These are phyloP conservation scores for Clarireedia paspali DNA, from an alignment of 2,329 filamentous ascomycete genomes.

Conservation along the genomic window DNA sequence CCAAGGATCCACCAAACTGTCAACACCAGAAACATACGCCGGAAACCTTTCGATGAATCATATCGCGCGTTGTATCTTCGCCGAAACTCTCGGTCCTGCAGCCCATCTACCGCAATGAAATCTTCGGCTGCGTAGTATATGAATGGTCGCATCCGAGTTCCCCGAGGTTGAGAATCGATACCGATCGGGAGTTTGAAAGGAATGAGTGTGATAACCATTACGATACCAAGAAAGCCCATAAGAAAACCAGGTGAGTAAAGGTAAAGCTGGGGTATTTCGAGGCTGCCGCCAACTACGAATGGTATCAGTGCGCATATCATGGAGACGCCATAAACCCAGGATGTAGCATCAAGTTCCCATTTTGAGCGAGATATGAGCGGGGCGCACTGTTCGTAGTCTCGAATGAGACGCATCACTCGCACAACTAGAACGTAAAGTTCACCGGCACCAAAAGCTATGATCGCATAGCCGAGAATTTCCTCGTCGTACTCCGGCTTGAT, in stretches of 20 bases:
- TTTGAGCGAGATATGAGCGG: conserved; percentile 17
- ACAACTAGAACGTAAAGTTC: conserved; percentile 18
- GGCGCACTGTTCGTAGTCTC: conserved; percentile 15
- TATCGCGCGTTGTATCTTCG: conserved; percentile 19
- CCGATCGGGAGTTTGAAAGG: conserved; percentile 54
- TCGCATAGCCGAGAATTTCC: conserved; percentile 17
- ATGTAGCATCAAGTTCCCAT: conserved; percentile 20
- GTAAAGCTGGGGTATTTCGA: conserved; percentile 17
- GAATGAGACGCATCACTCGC: conserved; percentile 12
- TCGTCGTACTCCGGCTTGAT: conserved; percentile 15
- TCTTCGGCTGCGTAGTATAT: conserved; percentile 22
- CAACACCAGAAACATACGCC: conserved; percentile 15
- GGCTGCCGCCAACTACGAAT: conserved; percentile 15
- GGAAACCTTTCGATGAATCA: conserved; percentile 13
- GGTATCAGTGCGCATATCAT: conserved; percentile 20
- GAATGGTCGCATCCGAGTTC: conserved; percentile 16
- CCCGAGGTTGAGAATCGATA: conserved; percentile 20
- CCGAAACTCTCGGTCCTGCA: conserved; percentile 21
- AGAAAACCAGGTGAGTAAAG: conserved; percentile 65
- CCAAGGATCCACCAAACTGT: conserved; percentile 19
- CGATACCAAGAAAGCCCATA: conserved; percentile 70
- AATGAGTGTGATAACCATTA: conserved; percentile 73
- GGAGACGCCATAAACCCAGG: conserved; percentile 19
- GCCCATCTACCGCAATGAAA: conserved; percentile 21
- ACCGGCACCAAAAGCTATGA: conserved; percentile 18